phyloP scores from a whole-genome alignment of 108 stramenopile species.

The Pseudonitzschia multiseries region DNA sequence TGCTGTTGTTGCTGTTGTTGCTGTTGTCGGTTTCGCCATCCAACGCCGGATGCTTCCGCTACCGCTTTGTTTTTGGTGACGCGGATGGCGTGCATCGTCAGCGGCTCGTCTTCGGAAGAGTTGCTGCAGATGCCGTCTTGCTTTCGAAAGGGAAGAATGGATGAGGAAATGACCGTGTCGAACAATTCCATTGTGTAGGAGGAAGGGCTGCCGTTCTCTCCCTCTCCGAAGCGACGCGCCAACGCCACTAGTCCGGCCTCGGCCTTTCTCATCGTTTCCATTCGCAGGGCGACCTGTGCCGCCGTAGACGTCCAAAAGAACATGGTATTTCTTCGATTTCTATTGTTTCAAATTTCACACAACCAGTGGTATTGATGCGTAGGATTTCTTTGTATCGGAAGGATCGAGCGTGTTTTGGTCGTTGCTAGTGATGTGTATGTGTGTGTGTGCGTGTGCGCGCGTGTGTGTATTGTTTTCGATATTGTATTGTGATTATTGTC shows the following conservation, averaged over 20 bases:
- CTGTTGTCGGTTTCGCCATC: too few relatives aligned
- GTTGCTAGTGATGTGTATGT: too few relatives aligned
- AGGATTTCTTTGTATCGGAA: too few relatives aligned
- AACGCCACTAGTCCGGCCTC: slow-evolving; percentile 51
- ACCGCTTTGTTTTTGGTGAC: slow-evolving; percentile 25
- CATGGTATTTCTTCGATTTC: not conserved
- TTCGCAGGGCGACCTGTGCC: not conserved
- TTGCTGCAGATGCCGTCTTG: not conserved
- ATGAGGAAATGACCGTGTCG: slow-evolving; percentile 47
- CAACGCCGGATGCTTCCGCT: not conserved
- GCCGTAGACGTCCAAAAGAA: slow-evolving; percentile 14
- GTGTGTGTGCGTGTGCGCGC: too few relatives aligned
- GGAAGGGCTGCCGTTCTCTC: not conserved
- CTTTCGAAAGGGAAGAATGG: slow-evolving; percentile 31
- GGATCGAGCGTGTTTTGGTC: too few relatives aligned
- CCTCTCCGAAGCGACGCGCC: slow-evolving; percentile 27
- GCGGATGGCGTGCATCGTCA: slow-evolving; percentile 50
- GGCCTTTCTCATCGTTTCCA: slow-evolving; percentile 43
- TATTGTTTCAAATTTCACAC: too few relatives aligned
- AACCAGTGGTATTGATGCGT: too few relatives aligned
- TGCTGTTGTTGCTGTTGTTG: not conserved
- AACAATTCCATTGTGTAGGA: slow-evolving; percentile 32
- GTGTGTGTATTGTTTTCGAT: too few relatives aligned
- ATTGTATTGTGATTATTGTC: too few relatives aligned
- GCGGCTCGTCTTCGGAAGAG: slow-evolving; percentile 29